Evolutionary conservation across 208 protist species (phyloP).

Genomic region (Wallacemonas collosoma): DNA sequence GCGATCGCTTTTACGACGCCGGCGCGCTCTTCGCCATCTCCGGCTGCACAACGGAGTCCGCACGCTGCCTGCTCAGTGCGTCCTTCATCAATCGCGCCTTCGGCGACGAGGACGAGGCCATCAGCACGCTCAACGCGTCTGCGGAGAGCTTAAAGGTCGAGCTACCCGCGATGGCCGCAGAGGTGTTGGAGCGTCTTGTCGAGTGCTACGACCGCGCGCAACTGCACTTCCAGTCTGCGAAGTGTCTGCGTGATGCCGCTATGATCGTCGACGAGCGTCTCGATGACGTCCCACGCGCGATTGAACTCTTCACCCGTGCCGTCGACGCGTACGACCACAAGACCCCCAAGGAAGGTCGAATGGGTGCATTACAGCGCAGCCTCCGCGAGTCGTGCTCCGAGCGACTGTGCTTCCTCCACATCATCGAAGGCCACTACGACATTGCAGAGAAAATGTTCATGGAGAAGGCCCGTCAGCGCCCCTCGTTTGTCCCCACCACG

Average conservation of each 20-base stretch:
- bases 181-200: conserved; percentile 49
- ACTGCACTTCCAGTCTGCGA: conserved; percentile 60
- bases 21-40: conserved; percentile 60
- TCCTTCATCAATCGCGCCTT: conserved; percentile 75
- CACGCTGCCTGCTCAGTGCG: conserved; percentile 62
- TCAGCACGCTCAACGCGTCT: conserved; percentile 40
- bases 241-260: conserved; percentile 67
- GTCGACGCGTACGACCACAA: conserved; percentile 51
- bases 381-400: conserved; percentile 55
- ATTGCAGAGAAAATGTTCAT: conserved; percentile 53
- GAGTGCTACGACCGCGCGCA: conserved; percentile 34
- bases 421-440: conserved; percentile 44
- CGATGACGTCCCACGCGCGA: conserved; percentile 35
- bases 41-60: conserved; percentile 44
- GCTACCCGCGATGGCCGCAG: conserved; percentile 57
- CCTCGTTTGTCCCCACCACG: conserved; percentile 39
- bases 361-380: conserved; percentile 34
- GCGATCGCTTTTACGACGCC: conserved; percentile 69
- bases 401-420: conserved; percentile 55
- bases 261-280: conserved; percentile 54
- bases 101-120: conserved; percentile 57
- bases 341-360: conserved; percentile 5
- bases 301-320: conserved; percentile 53
- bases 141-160: conserved; percentile 59
- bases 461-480: conserved; percentile 34